These are phyloP conservation scores for Calonectria pseudoturangicola DNA, from an alignment of 2,329 filamentous ascomycete genomes.

Conservation along the genomic window DNA sequence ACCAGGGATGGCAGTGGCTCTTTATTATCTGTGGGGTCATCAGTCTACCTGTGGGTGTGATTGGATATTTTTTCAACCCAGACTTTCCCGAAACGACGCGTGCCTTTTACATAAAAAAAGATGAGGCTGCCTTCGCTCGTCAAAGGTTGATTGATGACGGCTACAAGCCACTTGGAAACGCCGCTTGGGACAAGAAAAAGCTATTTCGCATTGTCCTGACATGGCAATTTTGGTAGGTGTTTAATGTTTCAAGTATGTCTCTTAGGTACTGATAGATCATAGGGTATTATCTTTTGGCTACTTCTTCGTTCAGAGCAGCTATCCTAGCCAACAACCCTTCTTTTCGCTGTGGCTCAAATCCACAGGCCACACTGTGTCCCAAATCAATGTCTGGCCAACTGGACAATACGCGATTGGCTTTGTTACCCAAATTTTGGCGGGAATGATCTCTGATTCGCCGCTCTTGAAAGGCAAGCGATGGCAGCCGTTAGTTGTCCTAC, in stretches of 20 bases:
- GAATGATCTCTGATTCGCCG: constrained; percentile 10
- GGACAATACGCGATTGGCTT: constrained; percentile 17
- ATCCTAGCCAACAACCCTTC: constrained; percentile 13
- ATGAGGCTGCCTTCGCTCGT: constrained; percentile 6
- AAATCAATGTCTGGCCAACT: constrained; percentile 17
- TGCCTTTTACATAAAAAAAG: constrained; percentile 15
- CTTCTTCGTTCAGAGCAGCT: constrained; percentile 16
- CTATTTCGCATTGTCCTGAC: not conserved
- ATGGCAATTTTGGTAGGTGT: constrained; percentile 13
- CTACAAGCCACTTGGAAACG: constrained; percentile 1
- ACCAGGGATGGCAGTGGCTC: constrained; percentile 18
- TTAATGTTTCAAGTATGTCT: not conserved
- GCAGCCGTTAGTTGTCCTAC: constrained; percentile 6
- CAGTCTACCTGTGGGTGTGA: constrained; percentile 3
- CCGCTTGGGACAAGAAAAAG: constrained; percentile 1
- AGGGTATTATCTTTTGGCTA: constrained; percentile 9
- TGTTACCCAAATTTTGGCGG: not conserved
- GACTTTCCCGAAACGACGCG: constrained; percentile 13
- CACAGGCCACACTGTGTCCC: constrained; percentile 1
- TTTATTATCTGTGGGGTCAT: constrained; percentile 17
- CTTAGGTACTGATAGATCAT: not conserved
- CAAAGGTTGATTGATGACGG: constrained; percentile 12
- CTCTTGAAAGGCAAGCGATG: constrained; percentile 8
- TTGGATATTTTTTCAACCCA: constrained; percentile 16
- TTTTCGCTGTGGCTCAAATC: constrained; percentile 14